These are phyloP conservation scores for Cornus kousa DNA, from an alignment of 148 eudicot genomes.

Conservation along the genomic window DNA sequence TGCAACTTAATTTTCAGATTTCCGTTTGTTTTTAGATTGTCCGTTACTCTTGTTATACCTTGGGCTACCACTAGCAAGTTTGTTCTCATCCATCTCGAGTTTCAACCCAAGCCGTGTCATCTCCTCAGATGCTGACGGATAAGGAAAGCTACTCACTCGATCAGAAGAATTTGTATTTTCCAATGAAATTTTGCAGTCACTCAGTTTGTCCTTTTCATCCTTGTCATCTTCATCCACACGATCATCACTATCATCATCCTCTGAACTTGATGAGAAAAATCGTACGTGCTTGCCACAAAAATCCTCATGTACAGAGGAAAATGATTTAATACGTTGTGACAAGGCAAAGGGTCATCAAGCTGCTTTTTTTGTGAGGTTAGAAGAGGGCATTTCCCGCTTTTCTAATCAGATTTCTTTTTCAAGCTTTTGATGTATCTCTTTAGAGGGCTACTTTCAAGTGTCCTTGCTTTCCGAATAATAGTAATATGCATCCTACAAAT, in stretches of 20 bases:
- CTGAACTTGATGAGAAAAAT: constrained; percentile 64
- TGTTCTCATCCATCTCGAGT: constrained; percentile 29
- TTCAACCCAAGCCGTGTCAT: constrained; percentile 69
- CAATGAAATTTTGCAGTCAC: constrained; percentile 25
- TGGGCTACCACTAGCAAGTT: constrained; percentile 18
- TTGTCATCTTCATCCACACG: constrained; percentile 29
- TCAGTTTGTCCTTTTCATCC: constrained; percentile 20
- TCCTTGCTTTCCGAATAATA: constrained; percentile 44
- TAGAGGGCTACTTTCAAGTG: constrained; percentile 33
- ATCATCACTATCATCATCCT: constrained; percentile 40
- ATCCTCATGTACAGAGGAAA: constrained; percentile 47
- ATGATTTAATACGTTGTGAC: constrained; percentile 53
- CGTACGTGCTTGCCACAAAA: constrained; percentile 60
- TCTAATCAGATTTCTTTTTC: constrained; percentile 26
- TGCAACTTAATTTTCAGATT: constrained; percentile 30
- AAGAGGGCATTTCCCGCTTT: constrained; percentile 48
- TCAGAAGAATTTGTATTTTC: constrained; percentile 32
- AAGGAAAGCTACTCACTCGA: constrained; percentile 71
- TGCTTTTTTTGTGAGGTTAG: constrained; percentile 60
- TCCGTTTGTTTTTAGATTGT: constrained; percentile 38
- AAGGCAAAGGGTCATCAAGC: constrained; percentile 68
- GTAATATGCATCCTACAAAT: constrained; percentile 52
- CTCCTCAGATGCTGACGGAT: constrained; percentile 88
- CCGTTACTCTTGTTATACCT: constrained; percentile 9
- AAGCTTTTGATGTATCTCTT: constrained; percentile 29